Evolutionary conservation across 495 filamentous ascomycete genomes (phyloP).

Genomic region (Bacidia rubella): DNA sequence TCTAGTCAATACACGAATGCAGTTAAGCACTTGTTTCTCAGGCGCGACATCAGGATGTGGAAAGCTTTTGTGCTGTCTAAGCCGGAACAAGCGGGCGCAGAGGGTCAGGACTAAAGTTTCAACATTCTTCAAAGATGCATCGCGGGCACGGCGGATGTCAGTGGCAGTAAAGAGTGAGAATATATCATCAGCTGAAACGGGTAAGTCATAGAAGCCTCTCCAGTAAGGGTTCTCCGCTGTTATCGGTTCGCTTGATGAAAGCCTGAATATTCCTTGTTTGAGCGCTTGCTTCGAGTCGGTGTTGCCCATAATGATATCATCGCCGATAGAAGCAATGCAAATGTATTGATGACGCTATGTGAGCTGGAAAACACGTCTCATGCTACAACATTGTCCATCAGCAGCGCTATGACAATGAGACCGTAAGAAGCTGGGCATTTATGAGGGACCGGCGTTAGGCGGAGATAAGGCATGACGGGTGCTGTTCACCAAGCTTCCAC

Average conservation of each 20-base stretch:
- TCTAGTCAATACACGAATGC: slow-evolving; percentile 81
- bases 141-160: slow-evolving; percentile 84
- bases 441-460: background rate
- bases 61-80: slow-evolving; percentile 82
- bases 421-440: no score
- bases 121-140: slow-evolving; percentile 74
- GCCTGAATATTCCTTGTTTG: slow-evolving; percentile 96
- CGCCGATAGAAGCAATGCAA: background rate
- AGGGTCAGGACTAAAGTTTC: slow-evolving; percentile 79
- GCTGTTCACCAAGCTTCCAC: background rate
- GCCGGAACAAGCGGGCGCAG: slow-evolving; percentile 61
- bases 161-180: slow-evolving; percentile 91
- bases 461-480: background rate
- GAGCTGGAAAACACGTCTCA: no score
- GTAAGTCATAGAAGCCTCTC: slow-evolving; percentile 95
- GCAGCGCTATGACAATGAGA: no score
- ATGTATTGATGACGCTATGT: no score
- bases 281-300: slow-evolving; percentile 99
- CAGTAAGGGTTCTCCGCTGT: slow-evolving; percentile 84
- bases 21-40: slow-evolving; percentile 82
- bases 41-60: slow-evolving; percentile 82
- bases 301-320: slow-evolving; percentile 63
- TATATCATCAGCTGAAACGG: slow-evolving; percentile 89
- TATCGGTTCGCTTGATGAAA: slow-evolving; percentile 83
- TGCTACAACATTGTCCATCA: no score